Evolutionary conservation across 768 basidiomycete species (phyloP).

Genomic region (Pleurotus ostreatus): DNA sequence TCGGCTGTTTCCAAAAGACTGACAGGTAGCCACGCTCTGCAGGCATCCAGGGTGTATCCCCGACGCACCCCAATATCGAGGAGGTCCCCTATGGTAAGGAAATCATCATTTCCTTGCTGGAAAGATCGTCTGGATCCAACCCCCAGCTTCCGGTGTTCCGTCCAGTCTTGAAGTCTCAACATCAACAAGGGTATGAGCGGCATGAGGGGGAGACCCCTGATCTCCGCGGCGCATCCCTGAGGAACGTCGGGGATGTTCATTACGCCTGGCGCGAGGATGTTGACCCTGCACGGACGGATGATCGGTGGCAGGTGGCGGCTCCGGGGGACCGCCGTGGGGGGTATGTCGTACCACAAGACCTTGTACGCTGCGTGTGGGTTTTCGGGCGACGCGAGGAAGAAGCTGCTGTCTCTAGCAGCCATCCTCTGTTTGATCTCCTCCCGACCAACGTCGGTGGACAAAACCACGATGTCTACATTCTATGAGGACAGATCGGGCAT

Average conservation of each 20-base stretch:
- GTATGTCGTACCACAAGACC: constrained; percentile 13
- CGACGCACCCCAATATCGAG: no score
- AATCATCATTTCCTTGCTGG: background rate
- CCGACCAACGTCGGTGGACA: constrained; percentile 19
- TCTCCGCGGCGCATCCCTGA: constrained; percentile 1
- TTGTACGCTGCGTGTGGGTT: constrained; percentile 27
- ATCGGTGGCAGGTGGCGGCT: background rate
- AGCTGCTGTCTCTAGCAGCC: constrained; percentile 18
- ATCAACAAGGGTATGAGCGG: constrained; percentile 1
- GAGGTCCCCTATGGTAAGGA: no score
- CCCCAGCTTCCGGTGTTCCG: background rate
- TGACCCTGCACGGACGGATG: constrained; percentile 10
- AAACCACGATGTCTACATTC: constrained; percentile 35
- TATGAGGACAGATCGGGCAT: constrained; percentile 7
- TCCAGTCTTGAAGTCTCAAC: background rate
- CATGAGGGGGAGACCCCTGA: constrained; percentile 8
- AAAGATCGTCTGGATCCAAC: background rate
- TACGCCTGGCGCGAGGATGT: constrained; percentile 13
- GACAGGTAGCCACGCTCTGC: no score
- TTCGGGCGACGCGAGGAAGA: constrained; percentile 24
- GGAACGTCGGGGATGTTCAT: constrained; percentile 14
- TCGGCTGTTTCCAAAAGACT: no score
- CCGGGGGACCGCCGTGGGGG: no score
- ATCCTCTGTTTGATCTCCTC: constrained; percentile 27
- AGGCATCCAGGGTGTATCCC: no score